These are phyloP conservation scores for Boletellus ananas DNA, from an alignment of 768 basidiomycete species.

Conservation along the genomic window DNA sequence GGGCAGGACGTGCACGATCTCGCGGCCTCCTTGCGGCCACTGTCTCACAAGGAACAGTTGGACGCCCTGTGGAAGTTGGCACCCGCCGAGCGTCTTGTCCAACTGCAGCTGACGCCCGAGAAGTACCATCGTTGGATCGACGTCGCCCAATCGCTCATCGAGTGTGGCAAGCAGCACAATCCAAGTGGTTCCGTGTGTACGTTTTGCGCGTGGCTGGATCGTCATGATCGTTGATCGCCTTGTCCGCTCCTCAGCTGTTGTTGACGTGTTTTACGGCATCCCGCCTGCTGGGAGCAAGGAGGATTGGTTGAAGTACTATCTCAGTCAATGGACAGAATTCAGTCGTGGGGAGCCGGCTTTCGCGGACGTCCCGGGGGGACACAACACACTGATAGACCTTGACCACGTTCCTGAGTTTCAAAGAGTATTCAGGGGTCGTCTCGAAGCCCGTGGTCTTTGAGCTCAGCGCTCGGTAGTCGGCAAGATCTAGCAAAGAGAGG, in stretches of 20 bases:
- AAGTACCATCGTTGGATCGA: too few species aligned
- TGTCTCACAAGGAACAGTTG: too few species aligned
- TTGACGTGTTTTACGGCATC: conserved; percentile 17
- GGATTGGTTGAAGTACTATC: conserved; percentile 14
- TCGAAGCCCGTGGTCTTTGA: conserved; percentile 15
- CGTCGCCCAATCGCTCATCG: too few species aligned
- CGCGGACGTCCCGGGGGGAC: conserved; percentile 13
- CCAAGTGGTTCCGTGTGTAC: background rate
- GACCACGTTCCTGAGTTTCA: conserved; percentile 14
- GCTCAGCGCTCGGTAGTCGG: too few species aligned
- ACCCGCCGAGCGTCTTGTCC: too few species aligned
- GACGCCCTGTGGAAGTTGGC: too few species aligned
- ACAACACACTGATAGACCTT: conserved; percentile 16
- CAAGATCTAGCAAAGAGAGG: too few species aligned
- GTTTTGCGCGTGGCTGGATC: background rate
- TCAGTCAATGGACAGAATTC: conserved; percentile 13
- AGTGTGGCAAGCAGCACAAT: too few species aligned
- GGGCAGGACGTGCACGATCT: too few species aligned
- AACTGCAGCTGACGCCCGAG: too few species aligned
- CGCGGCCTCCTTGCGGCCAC: too few species aligned
- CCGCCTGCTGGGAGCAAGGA: conserved; percentile 10
- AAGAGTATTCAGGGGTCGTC: conserved; percentile 13
- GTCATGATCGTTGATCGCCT: background rate
- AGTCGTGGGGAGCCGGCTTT: conserved; percentile 7
- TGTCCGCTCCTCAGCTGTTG: background rate